Conservation (phyloP, 257 asterid species). For the Echium plantagineum region DNA sequence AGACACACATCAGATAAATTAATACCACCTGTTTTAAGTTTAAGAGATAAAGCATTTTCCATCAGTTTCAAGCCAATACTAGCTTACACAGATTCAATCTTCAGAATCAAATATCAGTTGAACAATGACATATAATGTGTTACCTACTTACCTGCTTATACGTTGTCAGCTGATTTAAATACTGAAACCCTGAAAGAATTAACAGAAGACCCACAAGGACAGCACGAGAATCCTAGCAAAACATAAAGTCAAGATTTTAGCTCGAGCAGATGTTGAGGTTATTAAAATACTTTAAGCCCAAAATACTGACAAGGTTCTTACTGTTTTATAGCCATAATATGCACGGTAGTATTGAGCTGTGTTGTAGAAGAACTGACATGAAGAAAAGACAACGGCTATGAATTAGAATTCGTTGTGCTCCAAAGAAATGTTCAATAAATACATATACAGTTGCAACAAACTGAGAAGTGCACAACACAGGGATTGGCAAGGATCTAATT, state of each 20-base stretch:
- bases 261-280: not conserved
- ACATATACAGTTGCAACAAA: not conserved
- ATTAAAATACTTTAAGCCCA: not conserved
- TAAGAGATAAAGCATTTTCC: not conserved
- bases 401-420: not conserved
- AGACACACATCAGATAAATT: not conserved
- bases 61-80: not conserved
- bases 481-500: too few species aligned
- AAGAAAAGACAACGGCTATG: constrained; percentile 3
- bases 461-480: not conserved
- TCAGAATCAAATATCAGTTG: not conserved
- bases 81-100: not conserved
- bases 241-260: constrained; percentile 5
- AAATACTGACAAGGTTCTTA: constrained; percentile 25
- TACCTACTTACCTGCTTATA: constrained; percentile 98
- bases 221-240: constrained; percentile 80
- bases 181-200: constrained; percentile 80
- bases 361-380: constrained; percentile 65
- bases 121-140: not conserved
- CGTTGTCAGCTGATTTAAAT: constrained; percentile 86
- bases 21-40: not conserved
- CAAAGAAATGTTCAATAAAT: too few species aligned
- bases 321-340: constrained; percentile 93
- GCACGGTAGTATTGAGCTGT: constrained; percentile 92
- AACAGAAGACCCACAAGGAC: constrained; percentile 87